These are phyloP conservation scores for Ceratocystis destructans DNA, from an alignment of 2,329 filamentous ascomycete species.

Conservation along the genomic window DNA sequence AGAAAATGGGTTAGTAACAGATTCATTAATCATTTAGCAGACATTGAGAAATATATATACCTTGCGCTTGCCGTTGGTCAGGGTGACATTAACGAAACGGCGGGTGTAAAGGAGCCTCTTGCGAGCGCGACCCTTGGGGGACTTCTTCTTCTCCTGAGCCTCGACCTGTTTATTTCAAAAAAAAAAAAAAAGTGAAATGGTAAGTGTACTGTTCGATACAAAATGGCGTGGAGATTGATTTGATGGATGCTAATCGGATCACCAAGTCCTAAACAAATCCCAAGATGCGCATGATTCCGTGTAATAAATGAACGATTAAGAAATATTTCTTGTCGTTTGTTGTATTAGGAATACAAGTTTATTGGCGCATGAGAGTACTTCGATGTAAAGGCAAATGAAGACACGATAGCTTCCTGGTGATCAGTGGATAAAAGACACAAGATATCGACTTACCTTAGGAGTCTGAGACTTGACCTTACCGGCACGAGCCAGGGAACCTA, in stretches of 20 bases:
- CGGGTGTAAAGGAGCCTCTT: constrained; percentile 95
- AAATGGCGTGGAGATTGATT: too few species aligned
- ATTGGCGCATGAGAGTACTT: neutral
- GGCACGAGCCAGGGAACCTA: constrained; percentile 53
- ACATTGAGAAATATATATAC: constrained; percentile 31
- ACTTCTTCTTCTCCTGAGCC: constrained; percentile 90
- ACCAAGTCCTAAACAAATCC: neutral
- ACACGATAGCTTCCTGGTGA: neutral
- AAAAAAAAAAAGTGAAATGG: neutral
- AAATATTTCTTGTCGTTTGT: neutral
- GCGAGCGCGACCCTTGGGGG: constrained; percentile 90
- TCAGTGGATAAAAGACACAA: constrained; percentile 19
- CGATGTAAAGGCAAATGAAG: neutral
- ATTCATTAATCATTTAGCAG: neutral
- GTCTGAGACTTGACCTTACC: constrained; percentile 98
- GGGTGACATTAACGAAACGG: constrained; percentile 95
- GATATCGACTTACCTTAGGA: constrained; percentile 55
- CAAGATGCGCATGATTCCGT: too few species aligned
- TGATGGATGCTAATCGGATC: neutral
- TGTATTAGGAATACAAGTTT: neutral
- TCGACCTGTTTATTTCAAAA: constrained; percentile 48
- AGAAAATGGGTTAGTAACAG: constrained; percentile 4
- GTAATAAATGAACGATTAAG: neutral
- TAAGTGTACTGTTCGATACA: neutral
- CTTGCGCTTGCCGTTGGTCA: constrained; percentile 98